Base-by-base conservation (phyloP, 164 flowering plant genomes). In the Macadamia integrifolia region DNA sequence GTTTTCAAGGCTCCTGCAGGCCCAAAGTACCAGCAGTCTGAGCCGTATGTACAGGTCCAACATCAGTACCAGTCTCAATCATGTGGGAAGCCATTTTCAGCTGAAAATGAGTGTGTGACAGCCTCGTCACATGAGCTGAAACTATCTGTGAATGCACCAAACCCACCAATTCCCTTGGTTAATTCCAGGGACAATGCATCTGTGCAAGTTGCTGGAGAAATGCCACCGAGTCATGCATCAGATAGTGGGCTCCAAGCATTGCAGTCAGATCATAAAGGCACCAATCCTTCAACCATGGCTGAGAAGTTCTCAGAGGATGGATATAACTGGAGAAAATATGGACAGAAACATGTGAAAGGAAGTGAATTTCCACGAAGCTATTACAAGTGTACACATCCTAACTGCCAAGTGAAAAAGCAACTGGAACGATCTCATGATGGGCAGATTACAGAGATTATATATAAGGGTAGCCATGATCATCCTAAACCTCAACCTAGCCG, bases 271-370 rank as follows among this genome's bases (percentile, higher is more conserved):
- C 71, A 72, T 52, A 83, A 75, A 80, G 90, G 76, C 64, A 67
- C 35, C 50, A 76, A 72, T 43, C 60, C 80, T 66, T 66, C 79
- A 6, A 72, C 73, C 31, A 18, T 70, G 44, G 58, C 73, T 63
- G 91, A 87, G 59, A 84, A 77, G 68, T 60, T 82, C 31, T 82
- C 86, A n/a, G 91, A 86, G 46, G 91, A 89, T 82, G 94, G 91
- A 49, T 89, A 85, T 72, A 86, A 87, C 72, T 89, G 94, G 94
- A 72, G 94, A 69, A 89, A 89, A 72, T 87, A 89, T 73, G 91
- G 94, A 57, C 94, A 89, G 74, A 89, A 89, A 68, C 88, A 78
- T 74, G 89, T 89, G 32, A 89, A 86, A 74, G 94, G 94, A 61
- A 83, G 88, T 77, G 88, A 85, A 73, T 83, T 79, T 64, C 91